These are phyloP conservation scores for Artemisia tridentata DNA, from an alignment of 129 eudicot genomes.

Conservation along the genomic window DNA sequence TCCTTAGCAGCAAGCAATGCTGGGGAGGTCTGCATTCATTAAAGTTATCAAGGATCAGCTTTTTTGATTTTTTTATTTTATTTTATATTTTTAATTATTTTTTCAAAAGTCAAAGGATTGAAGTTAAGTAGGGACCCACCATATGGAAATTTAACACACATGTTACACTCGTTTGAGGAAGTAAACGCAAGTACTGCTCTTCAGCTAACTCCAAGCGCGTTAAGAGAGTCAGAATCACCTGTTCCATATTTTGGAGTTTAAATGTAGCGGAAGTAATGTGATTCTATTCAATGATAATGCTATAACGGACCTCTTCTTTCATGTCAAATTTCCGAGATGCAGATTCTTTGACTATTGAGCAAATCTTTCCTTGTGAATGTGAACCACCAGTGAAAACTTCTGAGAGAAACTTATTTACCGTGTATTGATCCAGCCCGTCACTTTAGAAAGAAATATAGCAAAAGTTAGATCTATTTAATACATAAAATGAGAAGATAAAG, in stretches of 20 bases:
- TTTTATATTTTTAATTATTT: no score
- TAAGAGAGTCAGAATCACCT: constrained; percentile 87
- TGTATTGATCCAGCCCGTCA: constrained; percentile 86
- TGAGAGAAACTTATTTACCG: constrained; percentile 68
- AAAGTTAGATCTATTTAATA: constrained; percentile 6
- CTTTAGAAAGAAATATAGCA: constrained; percentile 38
- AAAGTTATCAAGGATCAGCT: not conserved
- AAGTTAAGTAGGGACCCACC: constrained; percentile 52
- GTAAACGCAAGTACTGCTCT: constrained; percentile 66
- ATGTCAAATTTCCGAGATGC: constrained; percentile 86
- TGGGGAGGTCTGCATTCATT: constrained; percentile 77
- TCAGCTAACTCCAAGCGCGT: constrained; percentile 96
- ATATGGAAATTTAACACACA: constrained; percentile 84
- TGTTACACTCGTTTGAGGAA: constrained; percentile 76
- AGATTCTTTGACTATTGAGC: constrained; percentile 71
- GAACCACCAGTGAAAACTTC: constrained; percentile 52
- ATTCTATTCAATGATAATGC: constrained; percentile 11
- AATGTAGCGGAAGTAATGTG: not conserved
- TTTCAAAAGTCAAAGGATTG: no score
- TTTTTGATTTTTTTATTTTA: no score
- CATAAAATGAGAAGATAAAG: constrained; percentile 5
- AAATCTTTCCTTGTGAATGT: constrained; percentile 43
- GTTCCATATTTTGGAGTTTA: constrained; percentile 8
- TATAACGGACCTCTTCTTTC: constrained; percentile 85
- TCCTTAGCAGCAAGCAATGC: constrained; percentile 63